phyloP scores from a whole-genome alignment of 176 grass and related monocot species.

The Elymus sibiricus region DNA sequence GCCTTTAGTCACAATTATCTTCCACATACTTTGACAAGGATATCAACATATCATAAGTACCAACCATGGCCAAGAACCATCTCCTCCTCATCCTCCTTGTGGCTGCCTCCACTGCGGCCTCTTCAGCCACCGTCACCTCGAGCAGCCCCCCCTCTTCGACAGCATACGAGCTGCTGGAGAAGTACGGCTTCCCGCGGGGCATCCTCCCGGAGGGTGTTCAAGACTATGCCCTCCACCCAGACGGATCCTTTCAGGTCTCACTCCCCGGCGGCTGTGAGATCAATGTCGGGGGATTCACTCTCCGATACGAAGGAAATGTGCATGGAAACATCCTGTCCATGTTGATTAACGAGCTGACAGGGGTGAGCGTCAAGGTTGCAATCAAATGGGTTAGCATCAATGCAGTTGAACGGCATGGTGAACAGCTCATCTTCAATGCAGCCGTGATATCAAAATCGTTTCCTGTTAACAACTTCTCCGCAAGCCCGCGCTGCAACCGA shows the following conservation, averaged over 20 bases:
- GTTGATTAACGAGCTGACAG: neutral
- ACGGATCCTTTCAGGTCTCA: neutral
- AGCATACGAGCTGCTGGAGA: slow-evolving; percentile 47
- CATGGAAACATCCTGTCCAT: neutral
- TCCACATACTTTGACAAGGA: neutral
- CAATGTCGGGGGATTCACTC: neutral
- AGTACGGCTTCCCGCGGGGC: slow-evolving; percentile 20
- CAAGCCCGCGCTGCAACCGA: neutral
- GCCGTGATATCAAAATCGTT: neutral
- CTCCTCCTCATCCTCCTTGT: neutral
- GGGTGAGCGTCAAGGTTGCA: neutral
- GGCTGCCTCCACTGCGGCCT: neutral
- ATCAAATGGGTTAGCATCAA: neutral
- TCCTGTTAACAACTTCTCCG: neutral
- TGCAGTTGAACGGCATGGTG: neutral
- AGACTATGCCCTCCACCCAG: neutral
- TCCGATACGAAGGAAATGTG: neutral
- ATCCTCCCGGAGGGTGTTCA: slow-evolving; percentile 28
- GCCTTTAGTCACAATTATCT: neutral
- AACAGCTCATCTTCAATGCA: neutral
- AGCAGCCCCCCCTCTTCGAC: neutral
- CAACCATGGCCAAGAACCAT: neutral
- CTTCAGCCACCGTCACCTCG: neutral
- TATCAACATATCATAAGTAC: neutral
- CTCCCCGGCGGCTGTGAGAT: neutral